Percentiles rank a stretch among this genome's conserved stretches.
phyloP scores from a whole-genome alignment of 805 yeast species.

The Wickerhamomyces bovis region DNA sequence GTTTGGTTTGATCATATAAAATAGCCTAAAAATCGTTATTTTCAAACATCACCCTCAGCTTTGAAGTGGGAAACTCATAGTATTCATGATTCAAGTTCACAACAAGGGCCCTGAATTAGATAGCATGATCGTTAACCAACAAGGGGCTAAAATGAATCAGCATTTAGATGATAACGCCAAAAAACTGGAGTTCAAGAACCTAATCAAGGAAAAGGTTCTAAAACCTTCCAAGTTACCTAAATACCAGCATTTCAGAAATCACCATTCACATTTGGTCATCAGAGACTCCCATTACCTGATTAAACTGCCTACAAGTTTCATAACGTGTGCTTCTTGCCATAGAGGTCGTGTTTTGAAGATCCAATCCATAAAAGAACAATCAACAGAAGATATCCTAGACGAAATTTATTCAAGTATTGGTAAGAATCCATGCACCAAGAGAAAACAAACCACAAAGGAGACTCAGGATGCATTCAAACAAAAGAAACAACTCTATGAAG shows the following conservation, averaged over 20 bases:
- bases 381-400: conserved; percentile 15
- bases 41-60: background rate
- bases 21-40: background rate
- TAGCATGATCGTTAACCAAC: background rate
- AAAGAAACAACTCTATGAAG: background rate
- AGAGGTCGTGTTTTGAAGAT: conserved; percentile 24
- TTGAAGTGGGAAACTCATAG: background rate
- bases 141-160: background rate
- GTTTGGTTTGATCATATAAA: background rate
- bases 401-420: conserved; percentile 20
- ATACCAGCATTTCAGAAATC: conserved; percentile 13
- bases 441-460: conserved; percentile 18
- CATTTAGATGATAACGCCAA: conserved; percentile 13
- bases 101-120: background rate
- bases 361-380: conserved; percentile 14
- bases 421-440: conserved; percentile 21
- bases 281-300: conserved; percentile 24
- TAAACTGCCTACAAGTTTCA: conserved; percentile 22
- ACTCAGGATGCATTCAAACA: conserved; percentile 6
- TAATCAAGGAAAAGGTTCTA: conserved; percentile 22
- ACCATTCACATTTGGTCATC: conserved; percentile 24
- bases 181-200: conserved; percentile 19
- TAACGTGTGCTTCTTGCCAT: conserved; percentile 24
- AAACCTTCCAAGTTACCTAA: conserved; percentile 21
- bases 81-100: background rate